Evolutionary conservation across 352 stramenopile genomes (phyloP).

Genomic region (Blastocystis hominis): DNA sequence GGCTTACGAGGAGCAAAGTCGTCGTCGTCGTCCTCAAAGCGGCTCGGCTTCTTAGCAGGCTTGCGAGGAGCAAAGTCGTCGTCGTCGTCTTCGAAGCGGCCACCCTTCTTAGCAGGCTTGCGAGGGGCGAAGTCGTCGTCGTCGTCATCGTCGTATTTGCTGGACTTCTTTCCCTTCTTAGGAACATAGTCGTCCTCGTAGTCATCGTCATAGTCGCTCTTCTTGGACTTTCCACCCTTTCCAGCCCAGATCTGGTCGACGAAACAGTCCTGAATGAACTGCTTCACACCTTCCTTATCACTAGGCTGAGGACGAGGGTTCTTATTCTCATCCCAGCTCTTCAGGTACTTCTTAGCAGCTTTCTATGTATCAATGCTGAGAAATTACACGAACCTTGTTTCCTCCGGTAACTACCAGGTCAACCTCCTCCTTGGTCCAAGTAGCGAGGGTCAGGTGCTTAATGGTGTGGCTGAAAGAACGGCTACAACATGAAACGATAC

Average conservation of each 20-base stretch:
- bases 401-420: neutral
- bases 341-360: slow-evolving; percentile 42
- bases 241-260: neutral
- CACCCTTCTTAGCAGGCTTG: neutral
- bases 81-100: neutral
- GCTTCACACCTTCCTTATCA: neutral
- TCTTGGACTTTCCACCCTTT: neutral
- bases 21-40: slow-evolving; percentile 6
- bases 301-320: neutral
- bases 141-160: slow-evolving; percentile 1
- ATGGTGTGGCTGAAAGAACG: slow-evolving; percentile 21
- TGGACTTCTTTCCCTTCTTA: neutral
- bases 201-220: neutral
- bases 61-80: slow-evolving; percentile 16
- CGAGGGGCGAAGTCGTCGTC: slow-evolving; percentile 5
- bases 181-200: slow-evolving; percentile 43
- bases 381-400: neutral
- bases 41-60: slow-evolving; percentile 1
- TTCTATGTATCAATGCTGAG: neutral
- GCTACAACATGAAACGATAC: neutral
- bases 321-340: slow-evolving; percentile 24
- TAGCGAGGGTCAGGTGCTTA: slow-evolving; percentile 15
- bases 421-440: slow-evolving; percentile 13
- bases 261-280: slow-evolving; percentile 51
- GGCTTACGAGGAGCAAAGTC: slow-evolving; percentile 3